Evolutionary conservation across 768 basidiomycete species (phyloP).

Genomic region (Thelephora aurantiotincta): DNA sequence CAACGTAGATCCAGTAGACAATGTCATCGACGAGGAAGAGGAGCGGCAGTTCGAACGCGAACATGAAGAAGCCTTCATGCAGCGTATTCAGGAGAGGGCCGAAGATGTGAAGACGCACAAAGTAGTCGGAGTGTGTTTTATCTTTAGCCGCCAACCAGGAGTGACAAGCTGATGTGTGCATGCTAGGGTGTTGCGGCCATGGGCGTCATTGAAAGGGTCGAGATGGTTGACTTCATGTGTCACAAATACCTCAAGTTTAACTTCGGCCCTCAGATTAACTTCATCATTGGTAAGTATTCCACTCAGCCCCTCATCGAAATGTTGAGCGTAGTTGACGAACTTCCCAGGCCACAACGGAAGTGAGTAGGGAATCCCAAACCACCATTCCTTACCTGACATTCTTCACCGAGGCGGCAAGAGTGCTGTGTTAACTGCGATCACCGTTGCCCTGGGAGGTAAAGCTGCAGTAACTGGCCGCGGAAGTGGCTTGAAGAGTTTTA

Average conservation of each 20-base stretch:
- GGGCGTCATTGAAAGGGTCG: slow-evolving; percentile 77
- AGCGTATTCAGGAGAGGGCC: slow-evolving; percentile 34
- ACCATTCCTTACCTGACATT: neutral
- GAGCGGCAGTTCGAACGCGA: slow-evolving; percentile 55
- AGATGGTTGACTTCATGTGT: slow-evolving; percentile 94
- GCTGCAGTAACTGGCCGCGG: slow-evolving; percentile 86
- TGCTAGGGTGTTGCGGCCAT: slow-evolving; percentile 68
- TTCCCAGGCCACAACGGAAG: slow-evolving; percentile 80
- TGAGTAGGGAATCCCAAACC: slow-evolving; percentile 24
- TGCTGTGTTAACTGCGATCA: slow-evolving; percentile 85
- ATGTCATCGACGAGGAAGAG: slow-evolving; percentile 29
- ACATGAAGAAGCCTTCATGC: slow-evolving; percentile 26
- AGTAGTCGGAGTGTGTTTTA: slow-evolving; percentile 24
- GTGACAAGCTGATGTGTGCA: neutral
- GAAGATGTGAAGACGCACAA: slow-evolving; percentile 28
- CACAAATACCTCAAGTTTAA: slow-evolving; percentile 72
- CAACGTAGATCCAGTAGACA: slow-evolving; percentile 8
- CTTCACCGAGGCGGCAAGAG: slow-evolving; percentile 72
- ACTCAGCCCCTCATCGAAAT: neutral
- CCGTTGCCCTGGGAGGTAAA: slow-evolving; percentile 89
- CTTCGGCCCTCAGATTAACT: slow-evolving; percentile 92
- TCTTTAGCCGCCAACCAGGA: neutral
- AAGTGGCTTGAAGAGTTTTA: slow-evolving; percentile 69
- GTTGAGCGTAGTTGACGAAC: slow-evolving; percentile 1
- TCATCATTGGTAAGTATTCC: slow-evolving; percentile 65